Percentiles rank a stretch among this genome's conserved stretches.
These are phyloP conservation scores for Mycena filopes DNA, from an alignment of 768 basidiomycete species.

Conservation along the genomic window DNA sequence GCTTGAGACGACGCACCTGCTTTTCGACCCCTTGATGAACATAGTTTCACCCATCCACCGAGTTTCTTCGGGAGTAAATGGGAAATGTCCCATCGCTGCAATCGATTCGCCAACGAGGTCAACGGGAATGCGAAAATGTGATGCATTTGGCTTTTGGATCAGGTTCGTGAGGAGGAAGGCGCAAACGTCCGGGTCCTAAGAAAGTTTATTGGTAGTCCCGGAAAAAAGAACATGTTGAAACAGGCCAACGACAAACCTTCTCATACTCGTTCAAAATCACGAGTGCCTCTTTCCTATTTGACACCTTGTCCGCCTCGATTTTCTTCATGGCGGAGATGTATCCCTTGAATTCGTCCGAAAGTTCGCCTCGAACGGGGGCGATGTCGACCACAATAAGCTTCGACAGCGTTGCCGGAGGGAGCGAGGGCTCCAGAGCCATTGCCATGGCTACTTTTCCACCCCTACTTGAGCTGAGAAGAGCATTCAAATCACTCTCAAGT, in stretches of 20 bases:
- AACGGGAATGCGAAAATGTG: constrained; percentile 79
- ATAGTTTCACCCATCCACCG: constrained; percentile 70
- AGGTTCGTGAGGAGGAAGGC: constrained; percentile 92
- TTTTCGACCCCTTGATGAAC: constrained; percentile 83
- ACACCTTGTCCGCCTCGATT: constrained; percentile 68
- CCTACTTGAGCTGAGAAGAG: constrained; percentile 53
- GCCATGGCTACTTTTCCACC: constrained; percentile 89
- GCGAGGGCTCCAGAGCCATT: constrained; percentile 61
- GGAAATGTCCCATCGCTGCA: constrained; percentile 81
- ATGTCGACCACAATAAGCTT: constrained; percentile 85
- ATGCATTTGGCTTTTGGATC: constrained; percentile 46
- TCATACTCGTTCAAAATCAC: constrained; percentile 71
- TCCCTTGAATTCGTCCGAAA: constrained; percentile 69
- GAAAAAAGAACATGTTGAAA: neutral
- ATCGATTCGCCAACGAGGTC: constrained; percentile 70
- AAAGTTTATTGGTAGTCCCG: neutral
- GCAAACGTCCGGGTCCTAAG: constrained; percentile 77
- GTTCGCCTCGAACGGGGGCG: constrained; percentile 68
- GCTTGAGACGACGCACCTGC: constrained; percentile 59
- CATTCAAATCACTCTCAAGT: neutral
- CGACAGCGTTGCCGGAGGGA: constrained; percentile 54
- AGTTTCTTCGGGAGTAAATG: constrained; percentile 67
- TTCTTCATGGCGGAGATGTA: constrained; percentile 82
- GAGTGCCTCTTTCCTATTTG: constrained; percentile 76
- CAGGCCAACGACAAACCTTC: too few species aligned